Conservation (phyloP, 225 moss, liverwort and hornwort species). For the Marchantia paleacea region DNA sequence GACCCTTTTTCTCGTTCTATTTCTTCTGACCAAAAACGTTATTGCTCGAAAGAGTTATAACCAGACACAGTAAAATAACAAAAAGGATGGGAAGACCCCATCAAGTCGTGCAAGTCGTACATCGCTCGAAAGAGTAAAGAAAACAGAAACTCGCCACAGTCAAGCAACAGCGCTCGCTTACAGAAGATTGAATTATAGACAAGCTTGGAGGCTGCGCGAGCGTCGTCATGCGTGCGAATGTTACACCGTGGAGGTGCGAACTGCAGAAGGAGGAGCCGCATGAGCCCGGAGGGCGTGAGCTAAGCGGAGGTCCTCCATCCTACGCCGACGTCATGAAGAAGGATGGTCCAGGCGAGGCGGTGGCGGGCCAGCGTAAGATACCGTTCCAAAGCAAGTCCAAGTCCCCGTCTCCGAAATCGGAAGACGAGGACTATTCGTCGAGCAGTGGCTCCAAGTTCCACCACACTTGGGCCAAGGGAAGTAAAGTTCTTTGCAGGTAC, state of each 20-base stretch:
- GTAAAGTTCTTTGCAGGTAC: slow-evolving; percentile 49
- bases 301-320: not conserved
- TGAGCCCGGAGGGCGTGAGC: not conserved
- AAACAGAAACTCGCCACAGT: too few species aligned
- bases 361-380: slow-evolving; percentile 31
- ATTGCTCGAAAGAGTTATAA: too few species aligned
- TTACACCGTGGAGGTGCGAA: not conserved
- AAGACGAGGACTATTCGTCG: slow-evolving; percentile 23
- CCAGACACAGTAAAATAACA: too few species aligned
- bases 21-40: too few species aligned
- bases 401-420: slow-evolving; percentile 7
- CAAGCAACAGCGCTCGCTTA: too few species aligned
- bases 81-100: too few species aligned
- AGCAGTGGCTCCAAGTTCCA: slow-evolving; percentile 16
- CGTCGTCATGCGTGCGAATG: not conserved
- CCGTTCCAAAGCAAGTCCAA: slow-evolving; percentile 40
- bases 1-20: too few species aligned
- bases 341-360: slow-evolving; percentile 6
- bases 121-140: too few species aligned
- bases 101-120: too few species aligned
- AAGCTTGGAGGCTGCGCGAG: too few species aligned
- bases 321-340: slow-evolving; percentile 4
- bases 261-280: not conserved
- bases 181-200: too few species aligned
- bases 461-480: slow-evolving; percentile 47